Percentiles rank a stretch among this genome's conserved stretches.
Conservation (phyloP, 805 yeast genomes). For the Blastobotrys peoriensis region DNA sequence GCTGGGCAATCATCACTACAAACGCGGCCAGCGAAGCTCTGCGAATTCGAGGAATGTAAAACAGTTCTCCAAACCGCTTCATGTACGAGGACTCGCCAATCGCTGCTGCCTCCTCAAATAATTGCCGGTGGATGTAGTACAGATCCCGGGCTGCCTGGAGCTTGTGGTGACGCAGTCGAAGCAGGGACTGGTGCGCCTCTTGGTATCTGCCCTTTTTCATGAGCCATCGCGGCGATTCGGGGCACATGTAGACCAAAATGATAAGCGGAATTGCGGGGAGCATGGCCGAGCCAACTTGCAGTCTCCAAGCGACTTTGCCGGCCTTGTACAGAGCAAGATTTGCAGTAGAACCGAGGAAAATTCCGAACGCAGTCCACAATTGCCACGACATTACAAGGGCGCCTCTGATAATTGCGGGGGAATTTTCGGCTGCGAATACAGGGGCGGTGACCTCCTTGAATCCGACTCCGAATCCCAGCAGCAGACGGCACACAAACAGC, state of each 20-base stretch:
- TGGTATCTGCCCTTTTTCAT: constrained; percentile 45
- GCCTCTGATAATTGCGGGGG: constrained; percentile 56
- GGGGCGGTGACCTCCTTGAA: constrained; percentile 64
- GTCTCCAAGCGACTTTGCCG: constrained; percentile 46
- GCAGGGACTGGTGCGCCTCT: constrained; percentile 47
- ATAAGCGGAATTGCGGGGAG: constrained; percentile 53
- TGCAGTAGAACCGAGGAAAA: constrained; percentile 53
- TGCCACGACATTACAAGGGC: constrained; percentile 69
- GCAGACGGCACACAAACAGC: constrained; percentile 52
- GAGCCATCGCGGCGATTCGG: constrained; percentile 69
- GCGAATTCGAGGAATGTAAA: constrained; percentile 72
- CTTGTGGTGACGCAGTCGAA: constrained; percentile 39
- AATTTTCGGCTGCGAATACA: constrained; percentile 56
- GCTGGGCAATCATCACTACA: constrained; percentile 81
- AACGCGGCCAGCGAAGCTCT: constrained; percentile 76
- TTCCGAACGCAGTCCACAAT: constrained; percentile 69
- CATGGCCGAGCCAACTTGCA: constrained; percentile 60
- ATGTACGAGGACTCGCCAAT: constrained; percentile 35
- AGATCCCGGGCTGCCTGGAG: constrained; percentile 61
- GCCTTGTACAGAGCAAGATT: constrained; percentile 45
- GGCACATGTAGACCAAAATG: constrained; percentile 48
- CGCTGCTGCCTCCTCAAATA: constrained; percentile 42
- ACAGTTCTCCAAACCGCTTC: constrained; percentile 35
- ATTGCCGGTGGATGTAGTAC: constrained; percentile 49
- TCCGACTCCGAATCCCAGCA: constrained; percentile 62